Evolutionary conservation across 2,329 filamentous ascomycete species (phyloP), one percentile per base, ranked within the genome.

Genomic region (Cordyceps militaris): DNA sequence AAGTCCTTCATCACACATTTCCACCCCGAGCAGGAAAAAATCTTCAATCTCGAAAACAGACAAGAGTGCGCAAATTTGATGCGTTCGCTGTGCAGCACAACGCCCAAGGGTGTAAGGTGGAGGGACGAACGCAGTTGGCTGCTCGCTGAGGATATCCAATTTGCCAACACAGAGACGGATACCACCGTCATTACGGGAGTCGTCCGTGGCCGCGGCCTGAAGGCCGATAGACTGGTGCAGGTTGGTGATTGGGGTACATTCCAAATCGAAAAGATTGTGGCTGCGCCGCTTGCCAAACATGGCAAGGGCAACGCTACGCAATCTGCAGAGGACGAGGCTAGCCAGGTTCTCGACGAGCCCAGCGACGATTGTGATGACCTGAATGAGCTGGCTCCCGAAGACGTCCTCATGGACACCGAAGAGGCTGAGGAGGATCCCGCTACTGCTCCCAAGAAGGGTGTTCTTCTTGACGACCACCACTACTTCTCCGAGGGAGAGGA

Each of bases 121-220:
- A 84, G 94, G 65, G 94, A 99, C 54, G 91, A 96, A 63, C 83
- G 94, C 64, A 96, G 91, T 66, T 99, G 94, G 89, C 90, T 99
- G 87, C 76, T 96, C 58, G 84, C 93, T 4, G 94, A 99, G 63
- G 82, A 92, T 28, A 78, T 96, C 55, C 75, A 82, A 64, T 96
- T 91, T 80, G 80, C 83, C 11, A 78, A 82, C 28, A 77, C 74
- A 4, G 79, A 79, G 11, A 76, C 79, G 1, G 79, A 82, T n/a
- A 76, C 85, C 43, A 88, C 90, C 9, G 76, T 92, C 8, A 69
- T 99, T 43, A 95, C 90, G 0, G 94, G 94, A 63, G 83, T 94
- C 3, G 85, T 97, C 28, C 82, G 94, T 67, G 94, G 94, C 34
- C 89, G 85, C 67, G 87, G 88, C 9, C 71, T 99, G 54, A 97